Base-by-base conservation (phyloP, 2,329 filamentous ascomycete species). In the Penicillium hesseltinei region DNA sequence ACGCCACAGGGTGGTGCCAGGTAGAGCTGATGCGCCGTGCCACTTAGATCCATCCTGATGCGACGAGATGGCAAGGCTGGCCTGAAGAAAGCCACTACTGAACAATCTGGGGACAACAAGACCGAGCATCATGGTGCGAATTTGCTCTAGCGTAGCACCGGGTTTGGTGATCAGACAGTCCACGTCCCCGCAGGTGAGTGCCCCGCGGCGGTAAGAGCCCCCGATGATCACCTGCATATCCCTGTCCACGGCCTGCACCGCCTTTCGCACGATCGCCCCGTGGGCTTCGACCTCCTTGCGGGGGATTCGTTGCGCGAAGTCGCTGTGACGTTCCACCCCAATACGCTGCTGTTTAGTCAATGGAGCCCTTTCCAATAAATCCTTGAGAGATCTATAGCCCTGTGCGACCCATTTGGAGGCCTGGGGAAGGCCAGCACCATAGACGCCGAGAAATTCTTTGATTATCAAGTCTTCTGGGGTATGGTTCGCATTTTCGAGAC, bases 131-230 rank as follows among this genome's bases (percentile, higher is more conserved):
- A 91, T 81, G 0, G 79, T 79, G 2, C 82, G 78, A 1, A 96
- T 80, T 3, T 89, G 80, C 0, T 77, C 73, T 6, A 82, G 73
- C 0, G 78, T 76, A 0, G 87, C 88, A 0, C 80, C 79, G 0
- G 82, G 77, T 67, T 88, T 88, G 1, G 90, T 95, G 60, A 97
- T 82, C 58, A 97, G 84, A 40, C 93, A 80, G 71, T 97, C 93
- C 56, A 97, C 88, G 69, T 97, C 93, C 3, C 90, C 86, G 7
- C 87, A 94, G 51, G 82, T 83, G 31, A 81, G 73, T 4, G 90
- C 84, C 19, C 93, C 92, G 31, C 93, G 85, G 25, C 93, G 85
- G 71, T 95, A 97, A 57, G 90, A 95, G 0, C 93, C 93, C 45
- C 88, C 87, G 47, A 96, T 82, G 47, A 91, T 89, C 56, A 91